These are phyloP conservation scores for Lindgomyces ingoldianus DNA, from an alignment of 495 filamentous ascomycete genomes.

Conservation along the genomic window DNA sequence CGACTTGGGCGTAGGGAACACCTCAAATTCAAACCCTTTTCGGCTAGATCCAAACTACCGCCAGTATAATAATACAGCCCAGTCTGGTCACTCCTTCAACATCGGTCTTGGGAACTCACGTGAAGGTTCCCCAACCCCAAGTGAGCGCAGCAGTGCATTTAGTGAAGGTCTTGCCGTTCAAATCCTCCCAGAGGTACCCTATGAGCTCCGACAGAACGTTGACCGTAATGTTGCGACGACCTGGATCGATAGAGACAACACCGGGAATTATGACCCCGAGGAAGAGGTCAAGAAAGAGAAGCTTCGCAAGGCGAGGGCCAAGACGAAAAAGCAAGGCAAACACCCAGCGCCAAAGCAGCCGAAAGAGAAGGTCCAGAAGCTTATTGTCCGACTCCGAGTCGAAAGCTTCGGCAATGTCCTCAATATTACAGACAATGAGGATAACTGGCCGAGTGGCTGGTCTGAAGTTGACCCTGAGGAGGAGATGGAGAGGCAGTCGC, in stretches of 20 bases:
- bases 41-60: no score
- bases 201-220: constrained; percentile 18
- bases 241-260: constrained; percentile 18
- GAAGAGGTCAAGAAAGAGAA: constrained; percentile 12
- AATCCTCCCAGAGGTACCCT: neutral
- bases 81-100: no score
- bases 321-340: constrained; percentile 4
- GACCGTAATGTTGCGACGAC: constrained; percentile 13
- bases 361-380: constrained; percentile 7
- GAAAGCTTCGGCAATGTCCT: constrained; percentile 1
- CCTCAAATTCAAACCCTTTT: no score
- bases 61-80: no score
- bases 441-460: constrained; percentile 25
- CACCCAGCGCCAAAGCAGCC: neutral
- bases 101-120: no score
- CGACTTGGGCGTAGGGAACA: no score
- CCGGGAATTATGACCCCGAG: constrained; percentile 27
- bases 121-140: no score
- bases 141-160: no score
- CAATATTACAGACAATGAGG: constrained; percentile 18
- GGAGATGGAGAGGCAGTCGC: constrained; percentile 1
- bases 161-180: neutral
- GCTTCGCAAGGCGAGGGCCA: neutral
- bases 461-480: constrained; percentile 18
- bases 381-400: constrained; percentile 14